These are phyloP conservation scores for Caryocar brasiliense DNA, from an alignment of 441 rosid species.

Conservation along the genomic window DNA sequence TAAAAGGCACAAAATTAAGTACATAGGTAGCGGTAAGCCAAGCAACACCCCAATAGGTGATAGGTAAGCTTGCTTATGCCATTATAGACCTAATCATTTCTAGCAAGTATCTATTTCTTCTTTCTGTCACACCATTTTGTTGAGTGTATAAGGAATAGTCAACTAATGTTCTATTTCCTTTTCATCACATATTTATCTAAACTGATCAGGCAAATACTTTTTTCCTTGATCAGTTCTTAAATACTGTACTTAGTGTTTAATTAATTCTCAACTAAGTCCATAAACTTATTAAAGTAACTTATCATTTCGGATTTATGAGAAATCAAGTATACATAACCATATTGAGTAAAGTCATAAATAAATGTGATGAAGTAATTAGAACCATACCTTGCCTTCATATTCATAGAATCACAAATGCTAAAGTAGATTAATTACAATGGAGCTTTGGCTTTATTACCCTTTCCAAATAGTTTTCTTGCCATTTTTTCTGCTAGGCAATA, in stretches of 20 bases:
- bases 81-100: neutral
- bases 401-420: too few species aligned
- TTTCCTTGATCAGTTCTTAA: too few species aligned
- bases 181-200: neutral
- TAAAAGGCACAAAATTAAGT: neutral
- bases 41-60: too few species aligned
- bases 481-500: neutral
- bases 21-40: too few species aligned
- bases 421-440: neutral
- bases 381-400: too few species aligned
- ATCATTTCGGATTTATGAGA: neutral
- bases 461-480: neutral
- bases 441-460: neutral
- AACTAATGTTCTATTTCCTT: neutral
- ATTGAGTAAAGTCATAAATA: neutral
- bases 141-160: neutral
- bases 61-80: neutral
- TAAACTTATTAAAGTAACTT: too few species aligned
- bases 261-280: too few species aligned
- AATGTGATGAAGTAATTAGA: too few species aligned
- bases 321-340: neutral
- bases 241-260: too few species aligned
- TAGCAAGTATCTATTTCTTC: neutral
- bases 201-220: too few species aligned
- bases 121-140: neutral